Evolutionary conservation across 2,329 filamentous ascomycete genomes (phyloP), one percentile per base, ranked within the genome.

Genomic region (Penicillium sp.): DNA sequence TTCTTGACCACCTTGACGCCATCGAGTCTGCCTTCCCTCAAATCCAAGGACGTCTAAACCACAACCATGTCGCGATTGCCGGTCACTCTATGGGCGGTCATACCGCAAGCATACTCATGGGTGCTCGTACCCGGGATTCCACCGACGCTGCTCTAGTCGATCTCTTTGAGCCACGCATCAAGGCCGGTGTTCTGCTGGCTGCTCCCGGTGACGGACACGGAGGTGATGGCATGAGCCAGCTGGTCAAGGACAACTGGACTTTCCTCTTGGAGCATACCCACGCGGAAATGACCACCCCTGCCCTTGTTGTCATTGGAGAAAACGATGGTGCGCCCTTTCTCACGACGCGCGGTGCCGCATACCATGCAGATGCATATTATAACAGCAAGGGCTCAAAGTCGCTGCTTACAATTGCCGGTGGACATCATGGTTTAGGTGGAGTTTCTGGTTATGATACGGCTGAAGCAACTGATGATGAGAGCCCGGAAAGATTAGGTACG

Each of bases 391-490:
- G 72, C 0, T 56, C 66, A 2, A 76, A 76, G 53, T 64, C 63
- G 27, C 52, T 75, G 46, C 54, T 76, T 4, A 67, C 55, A 21
- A 45, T 77, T 8, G 66, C 64, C 18, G 69, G 68, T 9, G 72
- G 54, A 1, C 65, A 61, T 49, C 74, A 77, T 46, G 66, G 66
- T 3, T 63, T 77, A 20, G 74, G 74, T 2, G 74, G 74, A 1
- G 64, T 77, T 24, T 60, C 75, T 32, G 52, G 48, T 12, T 52
- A 49, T 36, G 52, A 55, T 20, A 36, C 93, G 0, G 91, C 96
- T 0, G 89, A 92, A 62, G 90, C 91, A 49, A 97, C 93, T 85
- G 65, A 97, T 96, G 72, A 97, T 96, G 73, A 97, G 96, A 30
- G 92, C 96, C 93, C 93, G 96, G 42, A 96, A 87, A 32, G 45